Base-by-base conservation (phyloP, 768 basidiomycete species). In the Lactarius pseudohatsudake region DNA sequence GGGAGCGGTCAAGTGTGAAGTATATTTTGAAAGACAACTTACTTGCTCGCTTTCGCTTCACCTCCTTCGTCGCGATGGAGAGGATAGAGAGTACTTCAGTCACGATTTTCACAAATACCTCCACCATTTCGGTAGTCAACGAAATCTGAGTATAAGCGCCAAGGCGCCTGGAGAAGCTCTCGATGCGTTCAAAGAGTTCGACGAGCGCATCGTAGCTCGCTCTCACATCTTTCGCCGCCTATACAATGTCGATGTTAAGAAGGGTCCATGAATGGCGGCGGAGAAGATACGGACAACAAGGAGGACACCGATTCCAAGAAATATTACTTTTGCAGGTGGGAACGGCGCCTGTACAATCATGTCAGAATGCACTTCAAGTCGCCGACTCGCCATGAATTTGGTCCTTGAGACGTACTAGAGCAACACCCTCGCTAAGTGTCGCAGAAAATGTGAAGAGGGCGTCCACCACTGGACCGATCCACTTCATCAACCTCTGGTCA, bases 71-170 rank as follows among this genome's bases (percentile, higher is more conserved):
- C 9, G 58, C 64, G 7, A 64, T 64, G 1, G 50, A 47, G 0
- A 64, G 58, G 32, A 64, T 64, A 26, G 26, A 18, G 30, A 64
- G 58, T 2, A 64, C 40, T 13, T 64, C 64, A 13, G 34, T 30
- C 40, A 61, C 38, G 18, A 61, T 22, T 9, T 61, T 30, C 26
- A 61, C 55, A 9, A 57, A 18, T 0, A 66, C 43, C 2, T 56
- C 53, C 11, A 41, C 45, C 64, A 65, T 65, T 3, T 40, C 59
- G 1, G n/a, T 1, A 1, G 64, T 60, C 1, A 59, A 54, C 7
- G 9, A 32, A 10, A 60, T 32, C 10, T 36, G 32, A 13, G 53
- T 65, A 4, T 56, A 65, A 15, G 18, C 43, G 6, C 55, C 59
- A 22, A 65, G 64, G 3, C 59, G 45, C 45, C 11, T 22, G n/a